Conservation (phyloP, 1,284 basidiomycete genomes). For the Cutaneotrichosporon sp. region DNA sequence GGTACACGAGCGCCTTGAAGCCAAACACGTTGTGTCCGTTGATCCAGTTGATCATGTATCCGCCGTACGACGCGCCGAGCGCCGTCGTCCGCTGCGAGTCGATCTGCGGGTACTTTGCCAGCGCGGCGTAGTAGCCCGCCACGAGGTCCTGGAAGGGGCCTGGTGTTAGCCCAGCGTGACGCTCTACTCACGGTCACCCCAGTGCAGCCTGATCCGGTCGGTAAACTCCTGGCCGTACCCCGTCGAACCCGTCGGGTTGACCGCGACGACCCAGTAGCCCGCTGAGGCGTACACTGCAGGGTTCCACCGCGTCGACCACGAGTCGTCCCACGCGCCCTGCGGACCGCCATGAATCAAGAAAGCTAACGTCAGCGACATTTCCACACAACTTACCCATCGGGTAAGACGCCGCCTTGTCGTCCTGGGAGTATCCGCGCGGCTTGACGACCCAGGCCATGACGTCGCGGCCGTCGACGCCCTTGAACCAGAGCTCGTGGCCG, state of each 20-base stretch:
- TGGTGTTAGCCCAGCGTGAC: neutral
- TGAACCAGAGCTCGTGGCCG: slow-evolving; percentile 79
- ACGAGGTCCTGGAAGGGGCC: slow-evolving; percentile 70
- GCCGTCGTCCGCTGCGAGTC: slow-evolving; percentile 73
- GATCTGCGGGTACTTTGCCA: slow-evolving; percentile 69
- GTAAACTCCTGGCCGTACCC: slow-evolving; percentile 84
- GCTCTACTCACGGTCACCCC: slow-evolving; percentile 38
- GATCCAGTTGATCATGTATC: slow-evolving; percentile 69
- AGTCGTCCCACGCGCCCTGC: slow-evolving; percentile 70
- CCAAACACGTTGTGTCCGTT: slow-evolving; percentile 81
- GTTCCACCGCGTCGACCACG: slow-evolving; percentile 84
- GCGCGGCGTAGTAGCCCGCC: slow-evolving; percentile 66
- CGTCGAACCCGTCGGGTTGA: slow-evolving; percentile 85
- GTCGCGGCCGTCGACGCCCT: slow-evolving; percentile 61
- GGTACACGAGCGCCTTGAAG: slow-evolving; percentile 83
- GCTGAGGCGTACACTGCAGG: slow-evolving; percentile 55
- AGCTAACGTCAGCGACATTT: slow-evolving; percentile 15
- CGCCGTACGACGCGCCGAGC: slow-evolving; percentile 49
- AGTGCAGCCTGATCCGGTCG: slow-evolving; percentile 55
- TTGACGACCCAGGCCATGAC: slow-evolving; percentile 80
- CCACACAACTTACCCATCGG: slow-evolving; percentile 49
- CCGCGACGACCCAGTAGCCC: slow-evolving; percentile 72
- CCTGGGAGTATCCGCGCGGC: slow-evolving; percentile 63
- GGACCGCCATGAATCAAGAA: slow-evolving; percentile 44
- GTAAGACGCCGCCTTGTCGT: slow-evolving; percentile 60